Evolutionary conservation across 116 monocot species (phyloP).

Genomic region (Iris pallida): DNA sequence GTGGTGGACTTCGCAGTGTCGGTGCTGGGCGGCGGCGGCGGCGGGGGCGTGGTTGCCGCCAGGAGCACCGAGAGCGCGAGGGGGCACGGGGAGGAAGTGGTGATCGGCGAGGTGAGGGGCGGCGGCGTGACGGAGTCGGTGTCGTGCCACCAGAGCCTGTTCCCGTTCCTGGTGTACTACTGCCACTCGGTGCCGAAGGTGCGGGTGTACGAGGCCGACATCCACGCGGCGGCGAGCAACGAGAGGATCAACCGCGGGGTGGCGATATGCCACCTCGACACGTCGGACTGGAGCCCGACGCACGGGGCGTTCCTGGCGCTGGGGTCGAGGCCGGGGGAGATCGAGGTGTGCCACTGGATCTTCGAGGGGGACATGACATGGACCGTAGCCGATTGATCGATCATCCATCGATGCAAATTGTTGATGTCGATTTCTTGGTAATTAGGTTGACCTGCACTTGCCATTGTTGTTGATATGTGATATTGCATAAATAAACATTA

Average conservation of each 20-base stretch:
- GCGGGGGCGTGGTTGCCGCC: conserved; percentile 10
- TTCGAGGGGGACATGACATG: conserved; percentile 44
- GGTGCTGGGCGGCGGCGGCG: conserved; percentile 23
- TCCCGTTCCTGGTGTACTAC: conserved; percentile 48
- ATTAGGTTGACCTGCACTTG: too few species aligned
- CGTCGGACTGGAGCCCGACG: conserved; percentile 34
- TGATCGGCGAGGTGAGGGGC: conserved; percentile 28
- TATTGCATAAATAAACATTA: too few species aligned
- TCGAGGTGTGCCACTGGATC: conserved; percentile 52
- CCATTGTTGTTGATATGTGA: too few species aligned
- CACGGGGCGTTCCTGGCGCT: conserved; percentile 39
- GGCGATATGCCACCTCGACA: conserved; percentile 45
- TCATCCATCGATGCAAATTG: too few species aligned
- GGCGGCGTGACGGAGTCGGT: conserved; percentile 33
- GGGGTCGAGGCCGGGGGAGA: conserved; percentile 31
- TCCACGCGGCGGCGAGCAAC: conserved; percentile 7
- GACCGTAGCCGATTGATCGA: conserved; percentile 19
- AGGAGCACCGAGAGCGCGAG: conserved; percentile 17
- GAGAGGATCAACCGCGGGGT: conserved; percentile 28
- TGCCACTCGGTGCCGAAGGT: conserved; percentile 49
- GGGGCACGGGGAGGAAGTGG: conserved; percentile 20
- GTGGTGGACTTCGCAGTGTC: conserved; percentile 36
- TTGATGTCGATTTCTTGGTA: too few species aligned
- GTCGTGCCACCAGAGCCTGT: conserved; percentile 58
- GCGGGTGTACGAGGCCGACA: conserved; percentile 38